Conservation (phyloP, 1,284 basidiomycete species). For the Ceratobasidium sp. region DNA sequence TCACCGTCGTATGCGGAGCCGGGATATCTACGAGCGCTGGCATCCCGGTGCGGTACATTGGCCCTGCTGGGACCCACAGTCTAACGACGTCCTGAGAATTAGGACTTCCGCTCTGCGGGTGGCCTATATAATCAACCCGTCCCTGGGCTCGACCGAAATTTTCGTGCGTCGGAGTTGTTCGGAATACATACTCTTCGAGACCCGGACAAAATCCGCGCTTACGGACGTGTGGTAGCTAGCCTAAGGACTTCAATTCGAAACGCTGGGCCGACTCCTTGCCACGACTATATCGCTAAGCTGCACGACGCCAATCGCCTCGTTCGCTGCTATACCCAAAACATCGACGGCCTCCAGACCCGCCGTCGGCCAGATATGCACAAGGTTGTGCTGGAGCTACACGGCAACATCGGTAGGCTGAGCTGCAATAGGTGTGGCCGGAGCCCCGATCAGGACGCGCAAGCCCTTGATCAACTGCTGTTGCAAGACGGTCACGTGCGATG, state of each 20-base stretch:
- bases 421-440: not conserved
- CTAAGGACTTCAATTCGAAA: not conserved
- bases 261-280: not conserved
- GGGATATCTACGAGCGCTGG: slow-evolving; percentile 37
- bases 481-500: not conserved
- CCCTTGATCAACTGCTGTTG: not conserved
- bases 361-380: not conserved
- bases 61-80: too few relatives aligned
- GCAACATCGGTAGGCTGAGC: not conserved
- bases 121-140: slow-evolving; percentile 3
- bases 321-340: slow-evolving; percentile 31
- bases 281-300: slow-evolving; percentile 9
- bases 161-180: too few relatives aligned
- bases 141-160: too few relatives aligned
- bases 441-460: not conserved
- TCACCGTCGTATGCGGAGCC: slow-evolving; percentile 21
- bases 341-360: not conserved
- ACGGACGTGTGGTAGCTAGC: not conserved
- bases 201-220: too few relatives aligned
- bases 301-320: not conserved
- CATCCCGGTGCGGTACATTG: slow-evolving; percentile 18
- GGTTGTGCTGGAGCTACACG: slow-evolving; percentile 18
- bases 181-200: too few relatives aligned
- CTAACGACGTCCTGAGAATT: not conserved
- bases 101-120: slow-evolving; percentile 22